phyloP scores from a whole-genome alignment of 306 rosid species.

The Trifolium fragiferum region DNA sequence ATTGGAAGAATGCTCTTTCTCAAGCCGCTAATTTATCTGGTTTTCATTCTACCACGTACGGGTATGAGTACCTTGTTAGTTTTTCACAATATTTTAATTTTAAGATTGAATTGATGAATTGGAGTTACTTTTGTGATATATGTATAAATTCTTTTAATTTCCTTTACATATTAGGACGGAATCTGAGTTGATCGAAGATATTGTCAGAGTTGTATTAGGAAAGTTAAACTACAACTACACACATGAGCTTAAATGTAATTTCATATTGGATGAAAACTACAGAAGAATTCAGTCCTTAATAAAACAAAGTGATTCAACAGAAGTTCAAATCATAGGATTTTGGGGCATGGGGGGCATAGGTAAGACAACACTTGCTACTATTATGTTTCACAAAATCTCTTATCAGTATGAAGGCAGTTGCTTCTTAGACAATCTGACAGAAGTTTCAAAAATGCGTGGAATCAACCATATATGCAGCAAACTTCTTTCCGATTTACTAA shows the following conservation, averaged over 20 bases:
- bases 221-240: background rate
- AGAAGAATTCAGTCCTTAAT: background rate
- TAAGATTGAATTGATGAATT: background rate
- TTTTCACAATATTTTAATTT: background rate
- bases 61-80: background rate
- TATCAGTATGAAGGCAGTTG: background rate
- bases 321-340: conserved; percentile 34
- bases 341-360: conserved; percentile 47
- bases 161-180: too few species aligned
- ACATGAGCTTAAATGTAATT: background rate
- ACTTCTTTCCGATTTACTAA: conserved; percentile 29
- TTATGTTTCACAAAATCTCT: conserved; percentile 11
- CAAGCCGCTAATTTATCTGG: conserved; percentile 7
- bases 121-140: background rate
- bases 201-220: background rate
- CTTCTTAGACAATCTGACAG: conserved; percentile 29
- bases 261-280: conserved; percentile 4
- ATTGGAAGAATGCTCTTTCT: conserved; percentile 10
- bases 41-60: background rate
- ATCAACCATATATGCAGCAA: background rate
- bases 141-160: background rate
- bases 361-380: conserved; percentile 38
- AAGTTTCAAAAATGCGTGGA: background rate
- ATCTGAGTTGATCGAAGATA: background rate
- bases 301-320: background rate